Base-by-base conservation (phyloP, 257 asterid genomes). In the Plectranthus barbatus region DNA sequence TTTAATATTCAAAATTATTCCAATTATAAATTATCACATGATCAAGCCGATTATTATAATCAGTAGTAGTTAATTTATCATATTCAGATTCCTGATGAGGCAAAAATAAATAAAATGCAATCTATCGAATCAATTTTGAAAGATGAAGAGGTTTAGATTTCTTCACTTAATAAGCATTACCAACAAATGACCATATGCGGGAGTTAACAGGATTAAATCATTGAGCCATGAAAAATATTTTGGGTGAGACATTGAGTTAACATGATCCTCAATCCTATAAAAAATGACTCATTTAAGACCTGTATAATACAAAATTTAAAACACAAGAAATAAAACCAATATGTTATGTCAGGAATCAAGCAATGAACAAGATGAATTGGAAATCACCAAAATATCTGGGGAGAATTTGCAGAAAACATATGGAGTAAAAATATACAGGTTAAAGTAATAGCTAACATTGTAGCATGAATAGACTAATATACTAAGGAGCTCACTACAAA, bases 231-330 rank as follows among this genome's bases (percentile, higher is more conserved):
- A 37, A 56, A 45, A 1, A 45, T 12, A 18, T 8, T 12, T 7
- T 14, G 5, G 19, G 14, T 29, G 13, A 18, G 19, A 8, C 12
- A 33, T 66, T 41, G 15, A 41, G 3, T 50, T 5, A 9, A 26
- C 19, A 17, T n/a, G 20, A 40, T 9, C 29, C 44, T 7, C 14
- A 23, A 0, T 13, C 8, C 18, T 31, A 18, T 10, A 52, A 42
- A 13, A 26, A 48, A 42, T 11, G 39, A 10, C 50, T 65, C 44
- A 45, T 1, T 17, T 8, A 49, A 52, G 39, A 79, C 83, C 80
- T 76, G 83, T 68, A 76, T 69, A 78, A 53, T 56, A 56, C 39
- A 72, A 61, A 71, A 72, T 34, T 54, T 49, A 42, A 62, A 39
- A 23, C 23, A 54, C 46, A 15, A 56, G 4, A 54, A 14, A 54